Evolutionary conservation across 139 green algal species (phyloP).

Genomic region (Astrephomene gubernaculifera): DNA sequence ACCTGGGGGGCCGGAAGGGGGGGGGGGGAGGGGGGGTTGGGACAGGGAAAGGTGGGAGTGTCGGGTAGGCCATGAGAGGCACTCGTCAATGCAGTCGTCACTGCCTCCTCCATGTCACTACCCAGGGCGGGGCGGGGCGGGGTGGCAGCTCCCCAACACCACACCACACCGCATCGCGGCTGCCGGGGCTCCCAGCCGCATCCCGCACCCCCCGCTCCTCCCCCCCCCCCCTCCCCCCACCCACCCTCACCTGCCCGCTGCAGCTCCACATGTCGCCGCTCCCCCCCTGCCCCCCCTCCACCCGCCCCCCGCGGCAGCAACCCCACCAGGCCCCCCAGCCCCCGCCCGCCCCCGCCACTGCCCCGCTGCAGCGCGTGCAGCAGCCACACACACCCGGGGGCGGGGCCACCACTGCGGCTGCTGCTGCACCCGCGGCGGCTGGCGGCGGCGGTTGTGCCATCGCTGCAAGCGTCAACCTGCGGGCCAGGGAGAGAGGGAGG

Average conservation of each 20-base stretch:
- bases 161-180: no score
- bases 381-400: constrained; percentile 5
- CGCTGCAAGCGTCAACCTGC: no score
- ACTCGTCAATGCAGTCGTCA: no score
- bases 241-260: constrained; percentile 44
- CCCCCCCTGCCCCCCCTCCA: no score
- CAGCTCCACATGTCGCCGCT: constrained; percentile 52
- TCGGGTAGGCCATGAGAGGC: no score
- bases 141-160: no score
- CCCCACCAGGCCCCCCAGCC: constrained; percentile 24
- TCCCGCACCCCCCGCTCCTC: no score
- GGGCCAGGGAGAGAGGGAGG: not conserved
- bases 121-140: no score
- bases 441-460: no score
- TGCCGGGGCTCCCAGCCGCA: no score
- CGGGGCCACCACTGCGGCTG: not conserved
- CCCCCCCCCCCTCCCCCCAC: not conserved
- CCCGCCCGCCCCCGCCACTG: constrained; percentile 1
- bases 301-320: constrained; percentile 25
- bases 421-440: no score
- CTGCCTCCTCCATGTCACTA: no score
- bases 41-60: not conserved
- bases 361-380: constrained; percentile 37
- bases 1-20: constrained; percentile 4
- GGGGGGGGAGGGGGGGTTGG: not conserved